Conservation (phyloP, 306 rosid species). For the Castanea crenata region DNA sequence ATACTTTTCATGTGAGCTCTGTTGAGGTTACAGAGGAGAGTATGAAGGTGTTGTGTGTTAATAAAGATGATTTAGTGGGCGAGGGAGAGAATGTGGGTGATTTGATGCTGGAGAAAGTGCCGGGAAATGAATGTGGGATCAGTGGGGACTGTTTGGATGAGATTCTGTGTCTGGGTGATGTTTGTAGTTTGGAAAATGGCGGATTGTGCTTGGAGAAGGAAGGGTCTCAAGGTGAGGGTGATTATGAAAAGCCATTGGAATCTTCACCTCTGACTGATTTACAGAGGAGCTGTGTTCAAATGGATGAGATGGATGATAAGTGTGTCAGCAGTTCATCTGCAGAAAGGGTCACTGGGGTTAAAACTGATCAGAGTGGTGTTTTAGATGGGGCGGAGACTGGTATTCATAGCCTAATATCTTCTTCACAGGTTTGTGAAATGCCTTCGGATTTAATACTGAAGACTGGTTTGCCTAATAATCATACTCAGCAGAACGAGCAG, state of each 20-base stretch:
- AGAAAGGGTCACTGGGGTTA: constrained; percentile 19
- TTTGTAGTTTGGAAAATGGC: constrained; percentile 23
- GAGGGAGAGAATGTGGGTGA: constrained; percentile 37
- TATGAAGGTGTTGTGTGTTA: constrained; percentile 8
- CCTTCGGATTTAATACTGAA: constrained; percentile 28
- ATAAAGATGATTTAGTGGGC: constrained; percentile 26
- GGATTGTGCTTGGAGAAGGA: constrained; percentile 23
- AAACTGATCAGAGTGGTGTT: constrained; percentile 12
- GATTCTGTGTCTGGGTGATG: constrained; percentile 25
- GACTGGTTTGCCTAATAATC: constrained; percentile 29
- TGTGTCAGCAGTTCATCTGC: constrained; percentile 14
- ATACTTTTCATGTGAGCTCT: constrained; percentile 26
- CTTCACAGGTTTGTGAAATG: constrained; percentile 32
- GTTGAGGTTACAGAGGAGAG: constrained; percentile 28
- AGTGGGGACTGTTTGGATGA: constrained; percentile 15
- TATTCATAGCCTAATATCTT: constrained; percentile 28
- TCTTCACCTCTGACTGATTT: constrained; percentile 19
- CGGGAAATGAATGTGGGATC: constrained; percentile 25
- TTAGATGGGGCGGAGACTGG: constrained; percentile 20
- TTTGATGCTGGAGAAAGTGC: constrained; percentile 20
- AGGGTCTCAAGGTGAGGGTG: constrained; percentile 30
- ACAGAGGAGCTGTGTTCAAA: constrained; percentile 30
- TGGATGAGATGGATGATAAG: constrained; percentile 36
- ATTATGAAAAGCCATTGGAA: constrained; percentile 22
- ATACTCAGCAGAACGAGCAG: constrained; percentile 37